These are phyloP conservation scores for Cutaneotrichosporon sp. DNA, from an alignment of 1,284 basidiomycete genomes.

Conservation along the genomic window DNA sequence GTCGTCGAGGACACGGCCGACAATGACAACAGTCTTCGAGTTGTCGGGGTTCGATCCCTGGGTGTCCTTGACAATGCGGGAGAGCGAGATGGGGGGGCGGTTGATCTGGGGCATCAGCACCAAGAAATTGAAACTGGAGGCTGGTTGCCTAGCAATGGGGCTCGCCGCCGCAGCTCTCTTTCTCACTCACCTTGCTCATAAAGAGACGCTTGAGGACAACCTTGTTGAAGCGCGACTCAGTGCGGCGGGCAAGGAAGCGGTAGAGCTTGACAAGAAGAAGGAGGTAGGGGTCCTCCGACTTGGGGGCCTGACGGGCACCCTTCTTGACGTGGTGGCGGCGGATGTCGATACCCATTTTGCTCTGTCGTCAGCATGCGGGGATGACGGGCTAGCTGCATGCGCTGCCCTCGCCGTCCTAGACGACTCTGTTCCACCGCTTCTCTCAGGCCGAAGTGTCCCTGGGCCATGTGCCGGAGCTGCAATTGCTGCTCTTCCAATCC, in stretches of 20 bases:
- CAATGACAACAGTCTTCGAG: constrained; percentile 77
- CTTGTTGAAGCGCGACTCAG: constrained; percentile 96
- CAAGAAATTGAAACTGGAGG: too few relatives aligned
- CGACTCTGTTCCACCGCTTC: constrained; percentile 7
- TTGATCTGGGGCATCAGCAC: constrained; percentile 71
- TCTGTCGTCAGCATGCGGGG: constrained; percentile 10
- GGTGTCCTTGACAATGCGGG: constrained; percentile 79
- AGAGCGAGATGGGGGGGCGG: constrained; percentile 93
- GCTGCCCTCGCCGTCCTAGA: constrained; percentile 4
- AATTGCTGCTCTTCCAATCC: too few relatives aligned
- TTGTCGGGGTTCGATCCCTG: constrained; percentile 61
- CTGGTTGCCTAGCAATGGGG: too few relatives aligned
- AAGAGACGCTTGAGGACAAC: constrained; percentile 93
- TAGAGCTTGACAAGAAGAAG: constrained; percentile 99
- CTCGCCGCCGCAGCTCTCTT: background rate
- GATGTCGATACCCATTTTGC: constrained; percentile 87
- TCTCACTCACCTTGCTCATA: constrained; percentile 59
- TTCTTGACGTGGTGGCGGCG: constrained; percentile 98
- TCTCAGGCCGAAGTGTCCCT: background rate
- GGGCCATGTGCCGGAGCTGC: too few relatives aligned
- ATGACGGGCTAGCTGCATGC: background rate
- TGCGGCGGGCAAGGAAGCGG: constrained; percentile 97
- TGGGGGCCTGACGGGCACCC: constrained; percentile 87
- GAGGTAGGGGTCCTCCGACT: constrained; percentile 98
- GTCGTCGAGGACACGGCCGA: constrained; percentile 95